Evolutionary conservation across 441 rosid species (phyloP).

Genomic region (Hura crepitans): DNA sequence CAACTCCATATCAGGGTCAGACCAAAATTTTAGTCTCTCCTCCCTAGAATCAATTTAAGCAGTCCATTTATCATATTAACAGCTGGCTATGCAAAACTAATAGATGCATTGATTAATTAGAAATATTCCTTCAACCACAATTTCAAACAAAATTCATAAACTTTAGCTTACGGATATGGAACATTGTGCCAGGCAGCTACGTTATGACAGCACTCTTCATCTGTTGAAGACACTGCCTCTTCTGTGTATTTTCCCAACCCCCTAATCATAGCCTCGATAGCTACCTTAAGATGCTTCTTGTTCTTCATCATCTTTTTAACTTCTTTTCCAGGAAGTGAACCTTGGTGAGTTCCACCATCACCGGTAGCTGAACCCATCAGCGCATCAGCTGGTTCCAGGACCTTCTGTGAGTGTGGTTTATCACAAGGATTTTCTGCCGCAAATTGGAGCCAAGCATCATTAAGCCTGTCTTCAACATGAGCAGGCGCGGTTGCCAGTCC

Average conservation of each 20-base stretch:
- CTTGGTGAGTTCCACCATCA: conserved; percentile 52
- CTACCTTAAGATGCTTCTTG: conserved; percentile 52
- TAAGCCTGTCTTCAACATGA: conserved; percentile 85
- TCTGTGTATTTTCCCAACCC: conserved; percentile 55
- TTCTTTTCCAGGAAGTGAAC: conserved; percentile 24
- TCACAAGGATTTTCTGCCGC: conserved; percentile 57
- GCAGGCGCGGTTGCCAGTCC: conserved; percentile 98
- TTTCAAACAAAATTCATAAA: conserved; percentile 11
- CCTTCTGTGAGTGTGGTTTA: conserved; percentile 33
- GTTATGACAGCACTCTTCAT: conserved; percentile 54
- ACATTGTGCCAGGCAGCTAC: conserved; percentile 95
- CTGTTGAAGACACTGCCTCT: conserved; percentile 26
- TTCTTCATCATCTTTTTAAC: conserved; percentile 30
- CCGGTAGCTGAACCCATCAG: conserved; percentile 46
- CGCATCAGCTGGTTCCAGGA: conserved; percentile 41
- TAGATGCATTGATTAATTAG: background rate
- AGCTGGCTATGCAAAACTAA: background rate
- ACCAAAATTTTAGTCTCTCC: conserved; percentile 90
- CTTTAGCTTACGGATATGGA: conserved; percentile 69
- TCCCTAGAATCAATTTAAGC: conserved; percentile 49
- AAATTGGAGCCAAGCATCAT: conserved; percentile 94
- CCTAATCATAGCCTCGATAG: conserved; percentile 92
- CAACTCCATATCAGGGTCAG: conserved; percentile 90
- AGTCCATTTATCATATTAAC: conserved; percentile 27
- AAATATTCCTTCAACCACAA: conserved; percentile 1